Conservation (phyloP, 2,329 filamentous ascomycete species). For the Hypoxylon sp. region DNA sequence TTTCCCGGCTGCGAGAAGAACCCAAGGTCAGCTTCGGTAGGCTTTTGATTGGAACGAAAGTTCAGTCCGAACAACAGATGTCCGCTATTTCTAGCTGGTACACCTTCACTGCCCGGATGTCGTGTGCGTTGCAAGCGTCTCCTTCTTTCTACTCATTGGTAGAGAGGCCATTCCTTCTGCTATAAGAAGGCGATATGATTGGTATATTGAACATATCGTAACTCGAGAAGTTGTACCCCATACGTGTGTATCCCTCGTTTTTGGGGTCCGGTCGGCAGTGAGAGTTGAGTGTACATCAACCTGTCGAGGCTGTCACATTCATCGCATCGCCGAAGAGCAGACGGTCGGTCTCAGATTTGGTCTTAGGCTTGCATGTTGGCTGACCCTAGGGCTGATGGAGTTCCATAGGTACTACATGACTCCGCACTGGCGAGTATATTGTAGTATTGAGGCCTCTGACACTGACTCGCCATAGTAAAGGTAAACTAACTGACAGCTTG, state of each 20-base stretch:
- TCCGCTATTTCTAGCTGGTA: constrained; percentile 23
- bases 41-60: constrained; percentile 21
- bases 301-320: constrained; percentile 8
- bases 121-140: constrained; percentile 18
- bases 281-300: not conserved
- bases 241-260: not conserved
- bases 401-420: no score
- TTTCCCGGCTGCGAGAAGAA: constrained; percentile 8
- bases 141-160: not conserved
- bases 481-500: no score
- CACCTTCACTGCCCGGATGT: constrained; percentile 4
- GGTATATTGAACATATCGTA: not conserved
- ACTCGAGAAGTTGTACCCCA: not conserved
- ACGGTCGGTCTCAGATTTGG: constrained; percentile 12
- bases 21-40: constrained; percentile 14
- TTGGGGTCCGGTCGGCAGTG: not conserved
- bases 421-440: no score
- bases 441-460: no score
- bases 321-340: constrained; percentile 3
- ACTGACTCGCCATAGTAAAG: no score
- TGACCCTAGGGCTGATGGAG: constrained; percentile 20
- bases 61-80: constrained; percentile 18
- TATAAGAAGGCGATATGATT: constrained; percentile 3
- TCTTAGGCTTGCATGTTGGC: constrained; percentile 18
- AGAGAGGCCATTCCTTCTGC: constrained; percentile 10